Conservation (phyloP, 192 early-diverging fungal species). For the Dissophora ornata region DNA sequence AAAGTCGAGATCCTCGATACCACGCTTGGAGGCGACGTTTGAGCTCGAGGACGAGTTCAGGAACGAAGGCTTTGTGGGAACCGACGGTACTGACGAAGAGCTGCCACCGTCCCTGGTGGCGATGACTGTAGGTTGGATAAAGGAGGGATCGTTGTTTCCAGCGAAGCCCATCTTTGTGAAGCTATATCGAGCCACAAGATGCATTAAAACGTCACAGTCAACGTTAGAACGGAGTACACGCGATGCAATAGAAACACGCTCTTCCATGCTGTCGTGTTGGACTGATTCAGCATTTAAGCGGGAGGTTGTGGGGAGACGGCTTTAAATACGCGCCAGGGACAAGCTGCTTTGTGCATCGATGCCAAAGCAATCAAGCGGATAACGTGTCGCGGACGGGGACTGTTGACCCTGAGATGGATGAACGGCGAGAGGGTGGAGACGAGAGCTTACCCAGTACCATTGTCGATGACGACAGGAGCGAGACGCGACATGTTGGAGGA, state of each 20-base stretch:
- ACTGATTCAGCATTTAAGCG: no score
- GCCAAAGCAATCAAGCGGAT: no score
- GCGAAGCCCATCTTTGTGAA: constrained; percentile 99
- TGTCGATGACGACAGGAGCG: constrained; percentile 95
- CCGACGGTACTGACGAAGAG: constrained; percentile 55
- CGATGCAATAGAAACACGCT: no score
- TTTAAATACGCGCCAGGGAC: no score
- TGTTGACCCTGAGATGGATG: not conserved
- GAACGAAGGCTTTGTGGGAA: constrained; percentile 67
- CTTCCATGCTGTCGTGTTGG: no score
- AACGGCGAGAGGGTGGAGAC: not conserved
- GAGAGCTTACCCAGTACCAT: constrained; percentile 90
- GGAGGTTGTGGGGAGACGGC: no score
- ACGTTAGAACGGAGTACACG: not conserved
- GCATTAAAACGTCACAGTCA: constrained; percentile 24
- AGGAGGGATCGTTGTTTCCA: constrained; percentile 96
- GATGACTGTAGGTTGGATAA: constrained; percentile 96
- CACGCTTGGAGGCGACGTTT: constrained; percentile 93
- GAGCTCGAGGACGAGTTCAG: constrained; percentile 55
- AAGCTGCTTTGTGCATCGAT: no score
- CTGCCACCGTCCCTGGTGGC: constrained; percentile 75
- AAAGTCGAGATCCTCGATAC: constrained; percentile 98
- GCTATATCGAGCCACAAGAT: constrained; percentile 47
- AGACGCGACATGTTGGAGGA: constrained; percentile 56
- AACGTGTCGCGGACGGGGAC: not conserved